Evolutionary conservation across 148 eudicot species (phyloP).

Genomic region (Rhododendron molle): DNA sequence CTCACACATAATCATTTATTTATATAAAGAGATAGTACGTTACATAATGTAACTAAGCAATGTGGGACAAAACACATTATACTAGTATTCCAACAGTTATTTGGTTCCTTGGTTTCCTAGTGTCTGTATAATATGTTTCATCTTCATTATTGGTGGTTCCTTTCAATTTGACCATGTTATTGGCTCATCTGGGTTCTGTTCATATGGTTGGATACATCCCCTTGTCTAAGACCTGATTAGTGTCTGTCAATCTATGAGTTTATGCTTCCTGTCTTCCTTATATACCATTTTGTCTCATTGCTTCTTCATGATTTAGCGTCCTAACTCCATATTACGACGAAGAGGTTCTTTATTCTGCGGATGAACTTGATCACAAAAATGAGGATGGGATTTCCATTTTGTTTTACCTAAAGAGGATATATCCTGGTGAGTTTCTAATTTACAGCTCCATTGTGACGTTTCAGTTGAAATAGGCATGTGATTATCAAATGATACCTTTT

Average conservation of each 20-base stretch:
- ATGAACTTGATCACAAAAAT: constrained; percentile 78
- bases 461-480: constrained; percentile 3
- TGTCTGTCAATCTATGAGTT: not conserved
- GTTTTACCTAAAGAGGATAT: constrained; percentile 91
- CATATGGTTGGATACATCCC: not conserved
- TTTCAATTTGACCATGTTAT: not conserved
- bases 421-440: constrained; percentile 64
- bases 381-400: constrained; percentile 92
- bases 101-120: not conserved
- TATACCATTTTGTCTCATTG: constrained; percentile 2
- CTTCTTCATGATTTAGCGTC: constrained; percentile 48
- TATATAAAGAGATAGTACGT: no score
- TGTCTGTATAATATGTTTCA: not conserved
- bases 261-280: not conserved
- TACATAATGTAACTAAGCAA: no score
- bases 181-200: not conserved
- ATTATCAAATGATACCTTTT: not conserved
- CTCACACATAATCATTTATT: no score
- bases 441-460: constrained; percentile 5
- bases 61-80: no score
- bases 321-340: constrained; percentile 94
- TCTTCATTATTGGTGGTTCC: not conserved
- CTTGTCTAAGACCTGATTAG: not conserved
- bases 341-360: constrained; percentile 90
- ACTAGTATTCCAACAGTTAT: no score